Percentiles rank a stretch among this genome's conserved stretches.
Conservation (phyloP, 345 rosid genomes). For the Anastatica hierochuntica region DNA sequence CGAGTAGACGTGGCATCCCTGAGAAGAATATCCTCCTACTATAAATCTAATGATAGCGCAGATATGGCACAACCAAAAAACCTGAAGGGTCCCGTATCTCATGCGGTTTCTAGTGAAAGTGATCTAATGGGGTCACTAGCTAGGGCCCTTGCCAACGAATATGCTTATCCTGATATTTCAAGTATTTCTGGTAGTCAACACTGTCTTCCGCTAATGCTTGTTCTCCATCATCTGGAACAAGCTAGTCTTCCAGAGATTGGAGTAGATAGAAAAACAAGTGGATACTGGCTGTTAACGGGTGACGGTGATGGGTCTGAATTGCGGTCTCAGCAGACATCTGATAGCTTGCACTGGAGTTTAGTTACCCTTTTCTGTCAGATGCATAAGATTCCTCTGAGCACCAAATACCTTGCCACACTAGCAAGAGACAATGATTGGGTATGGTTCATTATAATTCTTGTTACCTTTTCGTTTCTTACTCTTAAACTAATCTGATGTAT, state of each 20-base stretch:
- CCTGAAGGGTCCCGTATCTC: slow-evolving; percentile 52
- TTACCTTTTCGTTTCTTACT: slow-evolving; percentile 2
- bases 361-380: slow-evolving; percentile 82
- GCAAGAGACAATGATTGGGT: slow-evolving; percentile 99
- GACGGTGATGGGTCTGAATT: slow-evolving; percentile 78
- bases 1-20: slow-evolving; percentile 72
- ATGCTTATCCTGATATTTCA: slow-evolving; percentile 39
- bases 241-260: slow-evolving; percentile 68
- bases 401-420: slow-evolving; percentile 78
- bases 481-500: slow-evolving; percentile 5
- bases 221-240: slow-evolving; percentile 85
- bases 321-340: slow-evolving; percentile 79
- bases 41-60: slow-evolving; percentile 41
- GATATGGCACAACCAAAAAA: slow-evolving; percentile 42
- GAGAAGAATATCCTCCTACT: slow-evolving; percentile 71
- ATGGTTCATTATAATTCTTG: slow-evolving; percentile 23
- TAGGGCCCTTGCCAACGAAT: slow-evolving; percentile 80
- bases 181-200: slow-evolving; percentile 33
- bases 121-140: slow-evolving; percentile 71
- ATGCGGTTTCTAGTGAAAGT: slow-evolving; percentile 40
- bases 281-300: slow-evolving; percentile 84
- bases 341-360: slow-evolving; percentile 83
- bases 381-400: slow-evolving; percentile 86
- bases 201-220: slow-evolving; percentile 57
- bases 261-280: slow-evolving; percentile 68